A percentile compares a stretch with the other conserved stretches of the same genome.
These are phyloP conservation scores for Lactarius vividus DNA, from an alignment of 768 basidiomycete genomes.

Conservation along the genomic window DNA sequence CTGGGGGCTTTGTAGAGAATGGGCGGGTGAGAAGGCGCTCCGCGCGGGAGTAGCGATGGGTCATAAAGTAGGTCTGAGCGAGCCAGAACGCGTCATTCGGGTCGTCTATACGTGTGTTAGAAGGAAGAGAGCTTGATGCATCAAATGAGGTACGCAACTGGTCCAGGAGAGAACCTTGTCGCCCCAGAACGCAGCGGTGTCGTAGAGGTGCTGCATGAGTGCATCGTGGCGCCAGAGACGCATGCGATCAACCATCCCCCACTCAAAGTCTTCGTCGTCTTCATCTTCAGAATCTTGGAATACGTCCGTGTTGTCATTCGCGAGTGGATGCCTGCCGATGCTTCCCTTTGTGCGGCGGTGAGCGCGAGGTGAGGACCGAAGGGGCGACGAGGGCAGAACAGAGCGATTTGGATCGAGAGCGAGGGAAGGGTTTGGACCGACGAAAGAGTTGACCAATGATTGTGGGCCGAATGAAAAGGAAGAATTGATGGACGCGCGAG, in stretches of 20 bases:
- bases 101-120: conserved; percentile 55
- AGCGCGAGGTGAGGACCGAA: conserved; percentile 62
- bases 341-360: conserved; percentile 53
- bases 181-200: conserved; percentile 97
- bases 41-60: conserved; percentile 91
- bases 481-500: conserved; percentile 68
- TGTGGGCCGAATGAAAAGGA: conserved; percentile 85
- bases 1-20: conserved; percentile 56
- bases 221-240: conserved; percentile 97
- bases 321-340: conserved; percentile 61
- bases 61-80: conserved; percentile 96
- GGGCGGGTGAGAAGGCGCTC: conserved; percentile 89
- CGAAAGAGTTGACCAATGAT: conserved; percentile 67
- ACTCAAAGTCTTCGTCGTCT: conserved; percentile 60
- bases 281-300: conserved; percentile 66
- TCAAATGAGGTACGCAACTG: conserved; percentile 47
- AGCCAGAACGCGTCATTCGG: conserved; percentile 99
- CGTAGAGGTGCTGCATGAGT: conserved; percentile 96
- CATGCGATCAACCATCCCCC: conserved; percentile 94
- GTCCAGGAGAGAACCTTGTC: conserved; percentile 97
- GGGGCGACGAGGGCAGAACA: conserved; percentile 68
- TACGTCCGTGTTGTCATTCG: conserved; percentile 72
- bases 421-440: conserved; percentile 59
- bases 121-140: background rate
- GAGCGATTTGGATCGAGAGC: conserved; percentile 81